These are phyloP conservation scores for Endothia cerciana DNA, from an alignment of 2,329 filamentous ascomycete species.

Conservation along the genomic window DNA sequence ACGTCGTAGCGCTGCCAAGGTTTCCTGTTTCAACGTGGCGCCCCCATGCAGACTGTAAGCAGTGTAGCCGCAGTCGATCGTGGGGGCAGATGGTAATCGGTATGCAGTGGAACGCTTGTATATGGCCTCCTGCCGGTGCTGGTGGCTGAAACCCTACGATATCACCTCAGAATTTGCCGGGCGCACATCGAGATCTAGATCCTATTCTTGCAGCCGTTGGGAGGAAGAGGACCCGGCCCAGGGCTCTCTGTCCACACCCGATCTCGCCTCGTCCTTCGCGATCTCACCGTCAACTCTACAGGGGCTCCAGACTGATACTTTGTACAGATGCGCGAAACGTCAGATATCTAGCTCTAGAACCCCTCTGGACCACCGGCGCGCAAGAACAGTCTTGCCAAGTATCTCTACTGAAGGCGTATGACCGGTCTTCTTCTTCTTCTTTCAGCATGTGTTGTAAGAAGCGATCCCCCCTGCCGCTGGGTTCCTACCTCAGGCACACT, in stretches of 20 bases:
- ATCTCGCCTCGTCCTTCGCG: too few species aligned
- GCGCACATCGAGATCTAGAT: neutral
- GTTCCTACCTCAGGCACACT: neutral
- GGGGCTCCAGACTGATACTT: neutral
- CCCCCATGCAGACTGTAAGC: conserved; percentile 5
- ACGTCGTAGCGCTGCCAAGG: neutral
- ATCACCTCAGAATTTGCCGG: neutral
- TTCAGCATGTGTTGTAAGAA: neutral
- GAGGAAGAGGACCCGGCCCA: neutral
- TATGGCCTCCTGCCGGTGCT: neutral
- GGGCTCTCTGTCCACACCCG: neutral
- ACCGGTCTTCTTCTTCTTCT: neutral
- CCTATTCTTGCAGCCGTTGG: neutral
- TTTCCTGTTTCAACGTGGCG: neutral
- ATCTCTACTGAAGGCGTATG: neutral
- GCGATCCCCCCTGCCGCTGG: neutral
- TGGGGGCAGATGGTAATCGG: neutral
- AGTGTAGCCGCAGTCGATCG: neutral
- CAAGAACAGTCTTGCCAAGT: too few species aligned
- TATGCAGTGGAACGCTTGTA: conserved; percentile 11
- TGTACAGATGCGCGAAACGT: neutral
- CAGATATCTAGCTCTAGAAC: neutral
- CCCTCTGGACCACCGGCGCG: too few species aligned
- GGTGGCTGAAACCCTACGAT: neutral
- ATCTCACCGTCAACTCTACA: too few species aligned